Conservation (phyloP, 1,284 basidiomycete genomes). For the Ceratobasidium sp. region DNA sequence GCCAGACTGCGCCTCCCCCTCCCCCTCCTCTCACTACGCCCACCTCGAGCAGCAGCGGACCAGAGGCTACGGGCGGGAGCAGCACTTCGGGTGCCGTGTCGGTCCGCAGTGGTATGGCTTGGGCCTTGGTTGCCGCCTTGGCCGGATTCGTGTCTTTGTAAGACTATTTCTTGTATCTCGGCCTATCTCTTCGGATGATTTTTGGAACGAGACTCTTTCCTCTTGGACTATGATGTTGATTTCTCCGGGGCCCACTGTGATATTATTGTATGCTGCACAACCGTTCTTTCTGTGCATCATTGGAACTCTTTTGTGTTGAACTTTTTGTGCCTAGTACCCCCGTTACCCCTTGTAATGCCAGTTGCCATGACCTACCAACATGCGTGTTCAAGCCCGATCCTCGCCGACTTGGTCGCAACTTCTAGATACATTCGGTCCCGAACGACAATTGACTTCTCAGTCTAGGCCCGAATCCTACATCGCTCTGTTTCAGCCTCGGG, state of each 20-base stretch:
- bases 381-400: background rate
- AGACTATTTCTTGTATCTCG: background rate
- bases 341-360: constrained; percentile 7
- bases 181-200: background rate
- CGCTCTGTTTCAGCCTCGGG: too few species aligned
- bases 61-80: background rate
- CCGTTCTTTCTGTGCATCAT: background rate
- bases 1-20: constrained; percentile 7
- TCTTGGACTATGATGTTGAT: constrained; percentile 4
- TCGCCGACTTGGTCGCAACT: background rate
- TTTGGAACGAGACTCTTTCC: background rate
- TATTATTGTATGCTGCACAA: background rate
- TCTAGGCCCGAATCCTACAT: too few species aligned
- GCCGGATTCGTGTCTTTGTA: background rate
- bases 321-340: background rate
- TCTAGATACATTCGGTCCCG: background rate
- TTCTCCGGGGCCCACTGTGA: background rate
- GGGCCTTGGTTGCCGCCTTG: constrained; percentile 3
- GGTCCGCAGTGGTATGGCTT: background rate
- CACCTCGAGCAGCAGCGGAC: background rate
- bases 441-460: too few species aligned
- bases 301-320: background rate
- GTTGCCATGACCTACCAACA: background rate
- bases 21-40: background rate
- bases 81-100: background rate